A percentile compares a stretch with the other conserved stretches of the same genome.
phyloP scores from a whole-genome alignment of 106 monocot species.

The Apostasia shenzhenica region DNA sequence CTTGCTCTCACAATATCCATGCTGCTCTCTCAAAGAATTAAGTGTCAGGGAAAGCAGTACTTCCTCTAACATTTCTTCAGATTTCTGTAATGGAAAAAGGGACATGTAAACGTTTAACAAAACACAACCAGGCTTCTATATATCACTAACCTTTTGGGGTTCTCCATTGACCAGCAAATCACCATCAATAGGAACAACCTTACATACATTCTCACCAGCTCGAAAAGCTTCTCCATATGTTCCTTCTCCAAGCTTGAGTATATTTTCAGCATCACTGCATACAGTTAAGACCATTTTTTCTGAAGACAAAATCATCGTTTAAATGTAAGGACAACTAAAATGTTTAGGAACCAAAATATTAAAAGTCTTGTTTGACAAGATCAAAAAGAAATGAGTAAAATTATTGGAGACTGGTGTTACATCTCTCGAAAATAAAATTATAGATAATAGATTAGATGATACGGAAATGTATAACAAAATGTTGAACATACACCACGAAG shows the following conservation, averaged over 20 bases:
- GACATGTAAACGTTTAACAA: constrained; percentile 5
- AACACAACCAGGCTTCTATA: neutral
- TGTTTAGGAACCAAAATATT: no score
- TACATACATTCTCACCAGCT: constrained; percentile 75
- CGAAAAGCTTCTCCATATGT: constrained; percentile 94
- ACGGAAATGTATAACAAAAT: no score
- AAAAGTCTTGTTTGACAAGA: no score
- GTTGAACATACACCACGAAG: no score
- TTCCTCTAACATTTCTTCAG: constrained; percentile 93
- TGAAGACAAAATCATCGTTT: no score
- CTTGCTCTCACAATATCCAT: constrained; percentile 15
- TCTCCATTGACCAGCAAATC: constrained; percentile 81
- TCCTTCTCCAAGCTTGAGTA: constrained; percentile 90
- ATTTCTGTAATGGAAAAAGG: constrained; percentile 49
- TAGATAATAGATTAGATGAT: no score
- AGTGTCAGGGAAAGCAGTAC: constrained; percentile 80
- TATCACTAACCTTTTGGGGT: constrained; percentile 69
- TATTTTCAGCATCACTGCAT: constrained; percentile 47
- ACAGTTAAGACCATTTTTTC: neutral
- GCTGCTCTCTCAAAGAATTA: constrained; percentile 46
- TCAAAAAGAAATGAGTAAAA: no score
- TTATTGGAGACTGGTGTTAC: no score
- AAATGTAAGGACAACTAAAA: no score
- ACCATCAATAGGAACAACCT: constrained; percentile 96
- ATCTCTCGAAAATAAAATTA: no score